Percentiles rank a stretch among this genome's conserved stretches.
These are phyloP conservation scores for Phellinidium pouzarii DNA, from an alignment of 1,284 basidiomycete genomes.

Conservation along the genomic window DNA sequence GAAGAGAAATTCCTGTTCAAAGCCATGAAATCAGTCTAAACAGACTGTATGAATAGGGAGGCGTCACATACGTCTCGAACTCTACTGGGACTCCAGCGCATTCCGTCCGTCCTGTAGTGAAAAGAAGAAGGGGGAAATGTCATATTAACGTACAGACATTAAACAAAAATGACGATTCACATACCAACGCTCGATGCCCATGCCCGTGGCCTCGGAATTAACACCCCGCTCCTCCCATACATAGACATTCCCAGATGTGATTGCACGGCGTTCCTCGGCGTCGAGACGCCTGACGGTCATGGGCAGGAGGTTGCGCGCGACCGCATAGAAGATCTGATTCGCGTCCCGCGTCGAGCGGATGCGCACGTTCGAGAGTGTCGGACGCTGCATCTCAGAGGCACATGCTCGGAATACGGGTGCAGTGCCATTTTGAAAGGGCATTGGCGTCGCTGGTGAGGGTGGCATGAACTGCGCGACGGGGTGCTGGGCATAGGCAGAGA, in stretches of 20 bases:
- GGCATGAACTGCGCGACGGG: not conserved
- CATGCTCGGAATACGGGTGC: slow-evolving; percentile 21
- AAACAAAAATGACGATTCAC: slow-evolving; percentile 21
- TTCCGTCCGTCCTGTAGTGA: slow-evolving; percentile 64
- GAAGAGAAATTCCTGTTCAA: slow-evolving; percentile 65
- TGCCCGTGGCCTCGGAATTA: slow-evolving; percentile 67
- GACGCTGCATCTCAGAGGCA: slow-evolving; percentile 48
- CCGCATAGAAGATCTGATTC: slow-evolving; percentile 70
- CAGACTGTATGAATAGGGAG: slow-evolving; percentile 12
- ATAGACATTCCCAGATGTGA: slow-evolving; percentile 68
- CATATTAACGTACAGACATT: slow-evolving; percentile 6
- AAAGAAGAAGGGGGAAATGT: slow-evolving; percentile 14
- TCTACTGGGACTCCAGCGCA: slow-evolving; percentile 75
- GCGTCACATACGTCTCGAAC: slow-evolving; percentile 58
- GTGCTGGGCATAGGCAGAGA: not conserved
- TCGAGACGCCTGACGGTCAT: slow-evolving; percentile 74
- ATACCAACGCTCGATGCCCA: slow-evolving; percentile 77
- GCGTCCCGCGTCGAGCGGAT: slow-evolving; percentile 74
- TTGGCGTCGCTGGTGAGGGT: not conserved
- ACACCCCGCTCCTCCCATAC: slow-evolving; percentile 81
- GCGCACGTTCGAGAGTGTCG: slow-evolving; percentile 65
- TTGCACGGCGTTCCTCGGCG: slow-evolving; percentile 58
- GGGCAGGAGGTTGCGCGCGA: slow-evolving; percentile 58
- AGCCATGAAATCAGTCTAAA: slow-evolving; percentile 13
- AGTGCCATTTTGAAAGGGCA: slow-evolving; percentile 14